Evolutionary conservation across 2,329 filamentous ascomycete species (phyloP).

Genomic region (Achaetomium macrosporum): DNA sequence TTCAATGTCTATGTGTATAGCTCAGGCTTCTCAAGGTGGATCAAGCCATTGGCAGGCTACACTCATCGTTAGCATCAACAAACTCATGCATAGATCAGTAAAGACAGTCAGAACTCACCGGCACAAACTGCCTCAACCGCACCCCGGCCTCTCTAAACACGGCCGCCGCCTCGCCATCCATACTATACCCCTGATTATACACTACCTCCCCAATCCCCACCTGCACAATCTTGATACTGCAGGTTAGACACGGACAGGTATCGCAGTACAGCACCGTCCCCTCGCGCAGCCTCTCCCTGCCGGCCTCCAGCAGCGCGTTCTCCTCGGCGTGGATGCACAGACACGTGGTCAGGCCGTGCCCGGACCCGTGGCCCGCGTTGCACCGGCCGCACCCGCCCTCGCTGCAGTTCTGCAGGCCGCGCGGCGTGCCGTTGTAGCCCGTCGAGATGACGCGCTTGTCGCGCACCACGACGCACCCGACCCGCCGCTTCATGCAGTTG

Average conservation of each 20-base stretch:
- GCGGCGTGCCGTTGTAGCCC: constrained; percentile 95
- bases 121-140: constrained; percentile 77
- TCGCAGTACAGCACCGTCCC: constrained; percentile 86
- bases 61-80: neutral
- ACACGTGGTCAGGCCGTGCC: constrained; percentile 75
- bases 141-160: constrained; percentile 83
- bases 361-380: constrained; percentile 66
- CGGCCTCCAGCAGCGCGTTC: constrained; percentile 91
- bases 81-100: neutral
- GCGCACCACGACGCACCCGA: constrained; percentile 87
- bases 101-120: constrained; percentile 49
- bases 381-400: constrained; percentile 87
- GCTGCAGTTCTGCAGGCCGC: constrained; percentile 81
- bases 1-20: constrained; percentile 2
- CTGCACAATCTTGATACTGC: constrained; percentile 97
- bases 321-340: constrained; percentile 98
- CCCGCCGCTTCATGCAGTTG: constrained; percentile 97
- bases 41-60: constrained; percentile 19
- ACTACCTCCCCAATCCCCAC: constrained; percentile 95
- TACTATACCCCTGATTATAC: constrained; percentile 88
- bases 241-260: constrained; percentile 94
- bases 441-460: constrained; percentile 86
- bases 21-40: constrained; percentile 19
- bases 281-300: constrained; percentile 79
- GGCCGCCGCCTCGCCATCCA: constrained; percentile 77